A percentile compares a stretch with the other conserved stretches of the same genome.
Evolutionary conservation across 306 rosid species (phyloP).

Genomic region (Cicer bijugum): DNA sequence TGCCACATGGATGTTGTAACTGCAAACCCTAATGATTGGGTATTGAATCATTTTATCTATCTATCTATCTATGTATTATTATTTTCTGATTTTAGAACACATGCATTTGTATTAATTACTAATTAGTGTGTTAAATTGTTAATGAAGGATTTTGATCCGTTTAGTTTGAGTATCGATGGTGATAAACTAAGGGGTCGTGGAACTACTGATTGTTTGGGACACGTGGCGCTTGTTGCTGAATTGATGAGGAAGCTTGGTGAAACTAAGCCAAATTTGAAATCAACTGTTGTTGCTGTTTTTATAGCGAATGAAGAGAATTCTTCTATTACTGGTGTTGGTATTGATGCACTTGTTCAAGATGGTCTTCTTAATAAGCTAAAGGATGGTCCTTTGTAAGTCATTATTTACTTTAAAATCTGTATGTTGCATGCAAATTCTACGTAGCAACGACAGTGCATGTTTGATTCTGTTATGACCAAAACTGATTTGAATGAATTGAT

Average conservation of each 20-base stretch:
- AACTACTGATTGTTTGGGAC: slow-evolving; percentile 96
- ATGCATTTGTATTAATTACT: too few relatives aligned
- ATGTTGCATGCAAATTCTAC: not conserved
- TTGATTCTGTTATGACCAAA: too few relatives aligned
- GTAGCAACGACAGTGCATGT: not conserved
- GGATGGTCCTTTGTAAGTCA: slow-evolving; percentile 84
- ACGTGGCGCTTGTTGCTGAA: slow-evolving; percentile 85
- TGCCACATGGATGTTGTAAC: slow-evolving; percentile 98
- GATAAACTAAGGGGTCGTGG: slow-evolving; percentile 94
- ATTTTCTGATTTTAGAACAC: too few relatives aligned
- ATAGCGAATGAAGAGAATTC: slow-evolving; percentile 94
- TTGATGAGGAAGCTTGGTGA: slow-evolving; percentile 83
- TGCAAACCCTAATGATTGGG: slow-evolving; percentile 89
- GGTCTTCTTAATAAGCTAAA: slow-evolving; percentile 73
- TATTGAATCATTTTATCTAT: slow-evolving; percentile 16
- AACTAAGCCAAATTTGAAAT: slow-evolving; percentile 72
- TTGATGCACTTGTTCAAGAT: slow-evolving; percentile 84
- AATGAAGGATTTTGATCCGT: slow-evolving; percentile 87
- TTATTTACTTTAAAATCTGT: slow-evolving; percentile 12
- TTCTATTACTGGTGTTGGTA: slow-evolving; percentile 80
- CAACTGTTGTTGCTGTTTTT: slow-evolving; percentile 84
- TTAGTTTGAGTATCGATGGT: slow-evolving; percentile 78
- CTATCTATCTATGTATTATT: not conserved
- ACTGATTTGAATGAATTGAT: too few relatives aligned
- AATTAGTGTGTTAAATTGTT: not conserved